Base-by-base conservation (phyloP, 305 asterid genomes). In the Salvia sclarea region DNA sequence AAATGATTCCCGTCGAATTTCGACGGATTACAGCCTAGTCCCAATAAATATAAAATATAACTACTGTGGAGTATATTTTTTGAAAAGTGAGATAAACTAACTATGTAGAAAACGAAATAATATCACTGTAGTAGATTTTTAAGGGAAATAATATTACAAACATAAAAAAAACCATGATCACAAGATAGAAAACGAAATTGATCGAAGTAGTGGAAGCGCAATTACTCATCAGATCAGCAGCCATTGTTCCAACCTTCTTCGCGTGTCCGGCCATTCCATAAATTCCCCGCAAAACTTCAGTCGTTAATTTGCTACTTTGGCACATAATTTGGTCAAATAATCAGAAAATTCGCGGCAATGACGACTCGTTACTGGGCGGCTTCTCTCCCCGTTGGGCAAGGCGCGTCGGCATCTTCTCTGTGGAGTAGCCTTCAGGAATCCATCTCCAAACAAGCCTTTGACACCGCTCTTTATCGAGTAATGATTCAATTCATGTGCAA, bases 361-460 rank as follows among this genome's bases (percentile, higher is more conserved):
- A 88, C 98, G 77, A 88, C 92, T 44, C 86, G 97, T 54, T 90
- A 92, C 71, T 92, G 98, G 98, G 88, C 78, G 68, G 96, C 83
- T 11, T 92, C 98, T 59, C 97, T 92, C 61, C 92, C 97, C 59
- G 85, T 83, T 16, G 91, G 78, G 25, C 82, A 76, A 76, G 81
- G 77, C 71, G 78, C 95, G n/a, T 74, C 88, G 13, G 53, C 87
- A 4, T 83, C 93, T 22, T 73, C 95, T 63, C 66, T 82, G 1
- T 90, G 98, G 98, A 84, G 91, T 66, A 85, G 90, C 71, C 91
- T 93, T 35, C 98, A 90, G 22, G 98, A 88, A 56, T 88, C 96
- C 74, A 84, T 92, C 73, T 92, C 97, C 82, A 90, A 73, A 64
- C 85, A 90, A 76, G 76, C 98, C 61, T 93, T 93, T 28, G 97